These are phyloP conservation scores for Bombardia bombarda DNA, from an alignment of 495 filamentous ascomycete species.

Conservation along the genomic window DNA sequence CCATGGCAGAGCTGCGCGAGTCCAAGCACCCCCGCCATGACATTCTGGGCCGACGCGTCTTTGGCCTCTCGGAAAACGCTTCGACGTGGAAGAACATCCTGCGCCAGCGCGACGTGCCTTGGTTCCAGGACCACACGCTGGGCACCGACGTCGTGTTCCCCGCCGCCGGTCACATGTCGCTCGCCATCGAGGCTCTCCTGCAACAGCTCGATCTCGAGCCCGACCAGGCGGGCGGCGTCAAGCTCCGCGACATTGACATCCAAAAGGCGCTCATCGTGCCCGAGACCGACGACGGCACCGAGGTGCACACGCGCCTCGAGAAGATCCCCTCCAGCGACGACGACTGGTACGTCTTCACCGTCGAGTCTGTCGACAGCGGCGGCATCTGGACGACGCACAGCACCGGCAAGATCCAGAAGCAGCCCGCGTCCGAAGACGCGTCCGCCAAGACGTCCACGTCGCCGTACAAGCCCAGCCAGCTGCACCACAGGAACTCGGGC, in stretches of 20 bases:
- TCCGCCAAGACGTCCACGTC: too few relatives aligned
- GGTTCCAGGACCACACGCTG: slow-evolving; percentile 33
- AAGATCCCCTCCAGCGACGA: neutral
- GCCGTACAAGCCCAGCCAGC: too few relatives aligned
- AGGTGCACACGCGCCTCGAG: neutral
- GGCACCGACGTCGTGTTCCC: slow-evolving; percentile 17
- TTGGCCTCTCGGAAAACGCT: slow-evolving; percentile 10
- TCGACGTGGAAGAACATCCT: slow-evolving; percentile 36
- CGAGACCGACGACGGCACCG: slow-evolving; percentile 3
- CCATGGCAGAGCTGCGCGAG: slow-evolving; percentile 1
- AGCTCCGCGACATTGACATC: slow-evolving; percentile 22
- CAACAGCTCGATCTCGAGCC: neutral
- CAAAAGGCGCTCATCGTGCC: slow-evolving; percentile 9
- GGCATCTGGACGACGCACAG: too few relatives aligned
- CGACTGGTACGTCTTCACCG: slow-evolving; percentile 1
- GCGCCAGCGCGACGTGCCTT: slow-evolving; percentile 21
- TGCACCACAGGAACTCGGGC: too few relatives aligned
- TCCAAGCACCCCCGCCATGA: slow-evolving; percentile 2
- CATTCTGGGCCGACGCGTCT: slow-evolving; percentile 7
- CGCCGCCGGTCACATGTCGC: slow-evolving; percentile 4
- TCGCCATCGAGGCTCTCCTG: slow-evolving; percentile 30
- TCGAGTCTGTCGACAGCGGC: too few relatives aligned
- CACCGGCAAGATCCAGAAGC: too few relatives aligned
- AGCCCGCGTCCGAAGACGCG: too few relatives aligned
- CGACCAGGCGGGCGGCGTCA: slow-evolving; percentile 8